Conservation (phyloP, 495 filamentous ascomycete species). For the Mytilinidion resinicola region DNA sequence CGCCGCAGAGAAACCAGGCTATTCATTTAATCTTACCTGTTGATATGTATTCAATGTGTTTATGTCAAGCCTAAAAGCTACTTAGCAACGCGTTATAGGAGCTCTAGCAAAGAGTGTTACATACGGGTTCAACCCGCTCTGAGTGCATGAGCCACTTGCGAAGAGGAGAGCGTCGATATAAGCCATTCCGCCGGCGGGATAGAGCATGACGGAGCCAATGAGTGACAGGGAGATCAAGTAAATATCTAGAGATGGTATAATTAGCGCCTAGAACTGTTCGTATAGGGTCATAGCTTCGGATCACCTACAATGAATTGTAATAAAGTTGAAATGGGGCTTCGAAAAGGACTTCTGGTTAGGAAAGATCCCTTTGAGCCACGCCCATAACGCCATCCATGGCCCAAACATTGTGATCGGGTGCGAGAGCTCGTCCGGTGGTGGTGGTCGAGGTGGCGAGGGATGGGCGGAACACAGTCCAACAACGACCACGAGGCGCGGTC, state of each 20-base stretch:
- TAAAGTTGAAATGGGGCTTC: conserved; percentile 71
- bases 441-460: background rate
- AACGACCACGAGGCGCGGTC: background rate
- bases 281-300: conserved; percentile 2
- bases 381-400: conserved; percentile 34
- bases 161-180: conserved; percentile 93
- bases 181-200: conserved; percentile 49
- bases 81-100: conserved; percentile 11
- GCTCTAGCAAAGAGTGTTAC: background rate
- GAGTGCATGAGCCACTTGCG: conserved; percentile 70
- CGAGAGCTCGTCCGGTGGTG: background rate
- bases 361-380: conserved; percentile 42
- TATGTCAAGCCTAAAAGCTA: conserved; percentile 52
- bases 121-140: conserved; percentile 83
- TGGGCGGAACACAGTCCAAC: background rate
- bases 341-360: conserved; percentile 44
- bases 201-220: conserved; percentile 70
- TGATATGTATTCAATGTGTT: conserved; percentile 72
- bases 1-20: background rate
- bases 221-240: conserved; percentile 69
- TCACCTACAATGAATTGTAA: conserved; percentile 68
- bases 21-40: conserved; percentile 41
- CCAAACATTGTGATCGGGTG: conserved; percentile 22
- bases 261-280: conserved; percentile 3
- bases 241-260: conserved; percentile 47